Percentiles rank a stretch among this genome's conserved stretches.
phyloP scores from a whole-genome alignment of 2,329 filamentous ascomycete genomes.

The Fusarium continuum region DNA sequence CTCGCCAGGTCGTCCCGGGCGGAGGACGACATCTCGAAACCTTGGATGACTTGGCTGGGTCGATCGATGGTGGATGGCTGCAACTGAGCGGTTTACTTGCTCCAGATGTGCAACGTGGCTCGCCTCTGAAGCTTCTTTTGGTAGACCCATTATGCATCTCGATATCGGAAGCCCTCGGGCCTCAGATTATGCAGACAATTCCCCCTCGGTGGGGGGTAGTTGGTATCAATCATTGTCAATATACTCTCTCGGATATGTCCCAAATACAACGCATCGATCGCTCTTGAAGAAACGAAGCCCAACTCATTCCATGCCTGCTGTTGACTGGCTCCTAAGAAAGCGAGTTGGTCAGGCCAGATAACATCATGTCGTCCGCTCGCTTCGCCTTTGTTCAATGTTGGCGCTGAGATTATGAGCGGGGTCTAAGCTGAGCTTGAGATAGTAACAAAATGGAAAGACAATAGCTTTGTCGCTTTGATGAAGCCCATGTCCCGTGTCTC shows the following conservation, averaged over 20 bases:
- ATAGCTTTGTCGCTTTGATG: conserved; percentile 4
- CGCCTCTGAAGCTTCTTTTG: conserved; percentile 43
- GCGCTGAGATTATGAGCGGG: not conserved
- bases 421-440: conserved; percentile 11
- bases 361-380: conserved; percentile 14
- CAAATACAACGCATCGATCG: conserved; percentile 6
- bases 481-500: not conserved
- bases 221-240: conserved; percentile 34
- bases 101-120: conserved; percentile 50
- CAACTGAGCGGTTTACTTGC: conserved; percentile 45
- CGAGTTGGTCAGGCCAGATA: conserved; percentile 20
- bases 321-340: conserved; percentile 5
- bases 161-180: conserved; percentile 41
- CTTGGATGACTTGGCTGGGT: conserved; percentile 34
- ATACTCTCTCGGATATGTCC: conserved; percentile 10
- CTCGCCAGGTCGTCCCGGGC: conserved; percentile 25
- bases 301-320: conserved; percentile 9
- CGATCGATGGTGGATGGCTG: conserved; percentile 33
- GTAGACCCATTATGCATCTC: conserved; percentile 44
- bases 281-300: conserved; percentile 16
- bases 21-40: conserved; percentile 28
- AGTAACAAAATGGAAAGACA: not conserved
- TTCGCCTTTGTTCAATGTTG: conserved; percentile 12
- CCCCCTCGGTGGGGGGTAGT: conserved; percentile 34
- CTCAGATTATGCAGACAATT: conserved; percentile 35